Base-by-base conservation (phyloP, 1,139 yeast genomes). In the Suhomyces yuchorum region DNA sequence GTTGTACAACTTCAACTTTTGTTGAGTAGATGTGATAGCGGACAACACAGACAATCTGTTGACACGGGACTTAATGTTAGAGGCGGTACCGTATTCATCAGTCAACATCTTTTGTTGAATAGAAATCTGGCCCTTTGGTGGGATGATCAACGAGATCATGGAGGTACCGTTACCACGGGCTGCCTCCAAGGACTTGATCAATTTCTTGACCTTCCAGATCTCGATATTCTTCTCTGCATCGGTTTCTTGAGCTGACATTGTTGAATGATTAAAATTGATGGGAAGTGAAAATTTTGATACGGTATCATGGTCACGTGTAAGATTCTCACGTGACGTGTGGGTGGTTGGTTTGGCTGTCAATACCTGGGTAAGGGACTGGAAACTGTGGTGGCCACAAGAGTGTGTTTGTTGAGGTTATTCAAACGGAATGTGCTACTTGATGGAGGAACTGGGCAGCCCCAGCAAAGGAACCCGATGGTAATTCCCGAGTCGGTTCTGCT, bases 111-210 rank as follows among this genome's bases (percentile, higher is more conserved):
- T 92, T 65, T 87, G 92, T 53, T 81, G 82, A 62, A 90, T 81
- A 14, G 98, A 80, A 62, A 93, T 87, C 72, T 93, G 99, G 50
- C 96, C 95, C 66, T 82, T 87, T 59, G 99, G 99, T 40, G 99
- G 96, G 56, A 93, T 89, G 61, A 93, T 88, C 67, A 93, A 78
- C 28, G 98, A 91, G 65, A 93, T 93, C 98, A 93, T 93, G 32
- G 99, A 93, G 43, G 99, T 93, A 70, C 99, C 99, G 66, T 93
- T 93, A 70, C 99, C 98, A 70, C 97, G 82, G 50, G 98, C 98
- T 63, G 75, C 74, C 67, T 92, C 95, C 62, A 93, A 80, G 53
- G 89, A 83, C 71, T 86, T 87, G 77, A 86, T 83, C 80, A 87
- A 77, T 74, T 93, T 93, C 78, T 92, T 92, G 80, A 93, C 86